Base-by-base conservation (phyloP, 805 yeast species). In the Starmera amethionina region DNA sequence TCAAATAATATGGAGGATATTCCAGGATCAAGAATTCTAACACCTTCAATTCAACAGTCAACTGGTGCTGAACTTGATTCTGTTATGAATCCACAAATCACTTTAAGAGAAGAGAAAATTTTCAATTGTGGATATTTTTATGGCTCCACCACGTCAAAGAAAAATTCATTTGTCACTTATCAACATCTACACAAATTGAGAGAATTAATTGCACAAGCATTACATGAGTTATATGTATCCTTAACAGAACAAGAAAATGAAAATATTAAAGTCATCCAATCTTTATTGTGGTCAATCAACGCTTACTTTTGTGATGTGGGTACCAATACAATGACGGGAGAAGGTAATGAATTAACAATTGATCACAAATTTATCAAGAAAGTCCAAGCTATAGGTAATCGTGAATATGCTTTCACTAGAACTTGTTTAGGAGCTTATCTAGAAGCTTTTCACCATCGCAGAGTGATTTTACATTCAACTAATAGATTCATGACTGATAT, bases 281-380 rank as follows among this genome's bases (percentile, higher is more conserved):
- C 77, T 36, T 67, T 81, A 30, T 60, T 87, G 29, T 74, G 76
- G 51, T 78, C 81, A 4, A 55, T 82, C 35, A 77, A 81, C 45
- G 75, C 81, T 7, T 93, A 94, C 86, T 79, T 82, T 49, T 68
- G 82, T 22, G 93, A 87, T 53, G 81, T 82, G 22, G 95, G 95
- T 2, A 70, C 75, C 41, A 94, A 85, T 48, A 64, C 82, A 11
- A 59, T 80, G 1, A 70, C 79, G 38, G 78, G 71, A 34, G 63
- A 71, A 4, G 74, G 77, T 42, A 79, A 77, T 35, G 73, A 63
- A 28, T 57, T 79, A 5, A 63, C 64, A 31, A 65, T 80, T 30
- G 75, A 75, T 36, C 74, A 77, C 43, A 66, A 70, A 0, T 77
- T 73, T 51, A 65, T 81, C 40, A 73, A 72, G 35, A 70, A 72